Percentiles rank a stretch among this genome's conserved stretches.
Evolutionary conservation across 306 rosid species (phyloP).

Genomic region (Prunus kanzakura): DNA sequence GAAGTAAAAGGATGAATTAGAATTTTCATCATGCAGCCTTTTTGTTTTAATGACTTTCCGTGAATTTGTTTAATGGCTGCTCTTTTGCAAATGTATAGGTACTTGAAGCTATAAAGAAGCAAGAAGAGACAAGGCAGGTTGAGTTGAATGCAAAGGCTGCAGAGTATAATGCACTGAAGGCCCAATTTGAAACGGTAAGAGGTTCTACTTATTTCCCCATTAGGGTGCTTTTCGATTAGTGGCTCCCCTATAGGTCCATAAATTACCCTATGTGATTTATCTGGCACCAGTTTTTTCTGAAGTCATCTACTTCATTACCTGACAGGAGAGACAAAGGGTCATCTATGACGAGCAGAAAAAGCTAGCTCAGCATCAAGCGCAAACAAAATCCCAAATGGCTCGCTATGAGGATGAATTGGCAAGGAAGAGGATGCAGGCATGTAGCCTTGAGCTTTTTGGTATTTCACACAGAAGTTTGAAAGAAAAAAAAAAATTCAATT

Average conservation of each 20-base stretch:
- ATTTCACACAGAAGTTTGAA: not conserved
- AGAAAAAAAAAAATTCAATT: not conserved
- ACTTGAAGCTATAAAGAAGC: constrained; percentile 59
- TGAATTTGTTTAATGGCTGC: not conserved
- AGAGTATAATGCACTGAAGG: constrained; percentile 69
- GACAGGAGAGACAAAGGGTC: constrained; percentile 87
- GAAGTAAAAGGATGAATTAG: not conserved
- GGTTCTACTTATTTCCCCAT: not conserved
- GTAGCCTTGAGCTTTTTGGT: constrained; percentile 18
- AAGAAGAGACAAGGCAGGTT: constrained; percentile 72
- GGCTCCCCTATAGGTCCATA: not conserved
- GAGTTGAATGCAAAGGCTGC: constrained; percentile 68
- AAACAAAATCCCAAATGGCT: constrained; percentile 89
- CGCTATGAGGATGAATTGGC: constrained; percentile 87
- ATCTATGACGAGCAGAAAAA: constrained; percentile 92
- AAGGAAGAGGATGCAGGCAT: constrained; percentile 91
- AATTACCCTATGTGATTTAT: not conserved
- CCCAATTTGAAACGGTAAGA: constrained; percentile 79
- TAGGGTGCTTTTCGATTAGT: not conserved
- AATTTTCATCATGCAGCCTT: not conserved
- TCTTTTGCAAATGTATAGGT: constrained; percentile 34
- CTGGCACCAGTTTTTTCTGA: not conserved
- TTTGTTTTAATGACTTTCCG: not conserved
- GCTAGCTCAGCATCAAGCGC: constrained; percentile 90
- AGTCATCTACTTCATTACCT: constrained; percentile 15